These are phyloP conservation scores for Sporothrix dimorphospora DNA, from an alignment of 2,329 filamentous ascomycete genomes.

Conservation along the genomic window DNA sequence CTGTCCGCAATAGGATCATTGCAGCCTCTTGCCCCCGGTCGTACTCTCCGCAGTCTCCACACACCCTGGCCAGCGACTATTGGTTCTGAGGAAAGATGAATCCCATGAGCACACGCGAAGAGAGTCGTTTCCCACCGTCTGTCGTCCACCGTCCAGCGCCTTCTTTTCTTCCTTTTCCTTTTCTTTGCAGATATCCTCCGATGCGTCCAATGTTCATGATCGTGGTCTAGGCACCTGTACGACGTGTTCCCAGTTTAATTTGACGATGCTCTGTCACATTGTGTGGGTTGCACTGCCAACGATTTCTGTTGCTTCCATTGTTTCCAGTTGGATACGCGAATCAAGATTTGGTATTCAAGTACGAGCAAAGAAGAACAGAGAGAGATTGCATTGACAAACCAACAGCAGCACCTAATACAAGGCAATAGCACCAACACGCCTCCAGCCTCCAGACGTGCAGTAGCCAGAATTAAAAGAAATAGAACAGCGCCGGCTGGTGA, in stretches of 20 bases:
- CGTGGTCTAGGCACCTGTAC: background rate
- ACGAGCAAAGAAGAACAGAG: background rate
- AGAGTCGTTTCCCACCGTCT: too few relatives aligned
- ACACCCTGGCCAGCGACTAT: background rate
- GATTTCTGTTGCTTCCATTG: background rate
- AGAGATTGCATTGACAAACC: background rate
- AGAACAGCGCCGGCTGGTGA: too few relatives aligned
- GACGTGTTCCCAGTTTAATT: background rate
- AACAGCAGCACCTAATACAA: too few relatives aligned
- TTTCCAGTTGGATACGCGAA: background rate
- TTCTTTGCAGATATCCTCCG: background rate
- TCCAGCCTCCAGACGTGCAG: too few relatives aligned
- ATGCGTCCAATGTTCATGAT: background rate
- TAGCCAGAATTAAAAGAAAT: too few relatives aligned
- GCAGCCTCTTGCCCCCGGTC: background rate
- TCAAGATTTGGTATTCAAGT: background rate
- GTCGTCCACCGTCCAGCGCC: background rate
- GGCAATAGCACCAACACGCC: too few relatives aligned
- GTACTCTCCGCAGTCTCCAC: background rate
- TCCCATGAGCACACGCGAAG: too few relatives aligned
- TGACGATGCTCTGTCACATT: background rate
- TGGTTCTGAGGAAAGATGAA: background rate
- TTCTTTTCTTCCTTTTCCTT: background rate
- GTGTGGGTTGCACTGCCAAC: background rate
- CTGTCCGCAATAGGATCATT: background rate